Evolutionary conservation across 1,284 basidiomycete species (phyloP).

Genomic region (Sporisorium exsertum): DNA sequence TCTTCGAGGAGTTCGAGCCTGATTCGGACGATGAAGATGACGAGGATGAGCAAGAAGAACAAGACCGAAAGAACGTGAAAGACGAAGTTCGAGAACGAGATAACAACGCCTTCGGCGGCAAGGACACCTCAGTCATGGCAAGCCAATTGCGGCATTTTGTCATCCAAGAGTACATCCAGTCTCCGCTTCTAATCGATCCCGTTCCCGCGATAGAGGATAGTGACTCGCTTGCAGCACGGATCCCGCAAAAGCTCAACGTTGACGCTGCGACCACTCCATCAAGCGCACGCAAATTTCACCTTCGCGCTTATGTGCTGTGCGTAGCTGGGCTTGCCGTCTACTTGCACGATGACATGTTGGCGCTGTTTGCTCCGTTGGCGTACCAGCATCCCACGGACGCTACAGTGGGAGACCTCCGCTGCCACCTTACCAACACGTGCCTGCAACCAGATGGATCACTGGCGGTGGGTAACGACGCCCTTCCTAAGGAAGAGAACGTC

Average conservation of each 20-base stretch:
- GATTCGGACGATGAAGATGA: constrained; percentile 71
- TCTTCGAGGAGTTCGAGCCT: constrained; percentile 87
- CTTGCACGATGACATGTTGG: constrained; percentile 84
- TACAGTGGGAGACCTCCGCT: constrained; percentile 74
- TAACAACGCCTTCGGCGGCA: constrained; percentile 21
- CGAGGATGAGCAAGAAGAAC: constrained; percentile 63
- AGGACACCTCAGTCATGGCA: constrained; percentile 64
- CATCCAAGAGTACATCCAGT: constrained; percentile 78
- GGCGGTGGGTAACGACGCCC: constrained; percentile 40
- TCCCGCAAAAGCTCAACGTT: constrained; percentile 15
- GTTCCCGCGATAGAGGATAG: neutral
- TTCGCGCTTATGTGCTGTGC: constrained; percentile 91
- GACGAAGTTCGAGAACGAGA: neutral
- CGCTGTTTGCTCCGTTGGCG: constrained; percentile 76
- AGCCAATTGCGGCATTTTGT: constrained; percentile 96
- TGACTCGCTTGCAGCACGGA: neutral
- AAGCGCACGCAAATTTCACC: constrained; percentile 78
- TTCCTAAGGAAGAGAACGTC: constrained; percentile 58
- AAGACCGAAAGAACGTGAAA: neutral
- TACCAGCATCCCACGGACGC: constrained; percentile 53
- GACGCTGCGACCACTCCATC: neutral
- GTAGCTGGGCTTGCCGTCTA: constrained; percentile 71
- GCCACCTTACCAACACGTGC: constrained; percentile 95
- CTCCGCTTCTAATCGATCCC: constrained; percentile 45
- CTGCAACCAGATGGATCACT: constrained; percentile 74